Percentiles rank a stretch among this genome's conserved stretches.
These are phyloP conservation scores for Megacollybia platyphylla DNA, from an alignment of 1,284 basidiomycete genomes.

Conservation along the genomic window DNA sequence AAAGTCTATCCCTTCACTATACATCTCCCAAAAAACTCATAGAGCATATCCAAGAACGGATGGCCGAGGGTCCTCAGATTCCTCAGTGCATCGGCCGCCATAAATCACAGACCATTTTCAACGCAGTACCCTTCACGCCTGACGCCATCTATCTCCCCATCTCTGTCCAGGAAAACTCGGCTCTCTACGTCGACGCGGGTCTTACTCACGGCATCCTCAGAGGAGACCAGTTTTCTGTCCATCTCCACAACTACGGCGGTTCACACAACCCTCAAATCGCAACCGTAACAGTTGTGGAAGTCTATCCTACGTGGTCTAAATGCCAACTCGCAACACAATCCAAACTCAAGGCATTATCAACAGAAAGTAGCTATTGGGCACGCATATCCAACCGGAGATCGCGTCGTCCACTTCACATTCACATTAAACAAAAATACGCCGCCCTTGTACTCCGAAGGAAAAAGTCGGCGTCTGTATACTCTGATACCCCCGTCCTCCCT, in stretches of 20 bases:
- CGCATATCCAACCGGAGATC: constrained; percentile 10
- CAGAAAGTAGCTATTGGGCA: constrained; percentile 35
- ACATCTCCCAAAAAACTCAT: constrained; percentile 37
- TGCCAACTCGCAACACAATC: constrained; percentile 27
- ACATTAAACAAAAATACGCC: no score
- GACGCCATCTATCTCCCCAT: constrained; percentile 35
- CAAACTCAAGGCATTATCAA: constrained; percentile 19
- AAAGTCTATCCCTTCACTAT: constrained; percentile 33
- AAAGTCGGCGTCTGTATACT: no score
- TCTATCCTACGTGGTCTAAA: constrained; percentile 35
- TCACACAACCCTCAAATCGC: constrained; percentile 44
- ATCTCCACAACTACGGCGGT: constrained; percentile 42
- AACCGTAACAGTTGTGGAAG: constrained; percentile 31
- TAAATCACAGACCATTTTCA: constrained; percentile 37
- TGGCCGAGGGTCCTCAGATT: constrained; percentile 23
- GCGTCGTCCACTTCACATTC: no score
- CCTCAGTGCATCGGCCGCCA: constrained; percentile 37
- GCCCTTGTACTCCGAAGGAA: no score
- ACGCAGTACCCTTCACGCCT: constrained; percentile 37
- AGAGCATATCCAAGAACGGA: constrained; percentile 17
- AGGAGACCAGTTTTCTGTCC: constrained; percentile 46
- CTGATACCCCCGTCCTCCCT: no score
- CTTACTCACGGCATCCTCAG: constrained; percentile 45
- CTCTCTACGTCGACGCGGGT: constrained; percentile 38
- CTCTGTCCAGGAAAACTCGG: constrained; percentile 21